Evolutionary conservation across 345 rosid genomes (phyloP).

Genomic region (Cardiospermum halicacabum): DNA sequence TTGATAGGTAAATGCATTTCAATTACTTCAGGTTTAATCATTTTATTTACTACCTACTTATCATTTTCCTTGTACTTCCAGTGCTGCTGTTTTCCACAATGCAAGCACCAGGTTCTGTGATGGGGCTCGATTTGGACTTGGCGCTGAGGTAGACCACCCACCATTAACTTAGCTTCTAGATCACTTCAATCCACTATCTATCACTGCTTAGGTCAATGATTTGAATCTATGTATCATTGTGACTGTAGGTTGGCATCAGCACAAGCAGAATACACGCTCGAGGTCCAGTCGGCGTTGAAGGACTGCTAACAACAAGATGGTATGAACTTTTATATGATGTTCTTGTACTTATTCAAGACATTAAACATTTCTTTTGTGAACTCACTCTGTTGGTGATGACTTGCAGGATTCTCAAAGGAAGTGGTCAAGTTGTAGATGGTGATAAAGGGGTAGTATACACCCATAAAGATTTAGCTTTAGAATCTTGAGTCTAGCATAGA

Average conservation of each 20-base stretch:
- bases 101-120: slow-evolving; percentile 97
- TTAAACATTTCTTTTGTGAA: not conserved
- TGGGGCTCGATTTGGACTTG: slow-evolving; percentile 95
- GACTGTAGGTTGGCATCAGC: slow-evolving; percentile 90
- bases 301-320: slow-evolving; percentile 95
- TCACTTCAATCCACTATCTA: not conserved
- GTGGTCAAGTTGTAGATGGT: slow-evolving; percentile 90
- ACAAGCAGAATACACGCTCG: slow-evolving; percentile 98
- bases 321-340: slow-evolving; percentile 21
- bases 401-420: slow-evolving; percentile 86
- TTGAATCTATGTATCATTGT: too few species aligned
- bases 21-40: not conserved
- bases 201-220: too few species aligned
- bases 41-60: not conserved
- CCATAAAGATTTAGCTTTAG: slow-evolving; percentile 56
- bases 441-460: slow-evolving; percentile 70
- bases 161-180: not conserved
- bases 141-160: slow-evolving; percentile 79
- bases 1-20: slow-evolving; percentile 60
- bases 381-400: not conserved
- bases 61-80: slow-evolving; percentile 24
- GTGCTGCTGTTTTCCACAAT: slow-evolving; percentile 99
- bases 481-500: slow-evolving; percentile 10
- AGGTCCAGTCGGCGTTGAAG: slow-evolving; percentile 99
- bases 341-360: not conserved